Base-by-base conservation (phyloP, 495 filamentous ascomycete genomes). In the Penicillium soppii region DNA sequence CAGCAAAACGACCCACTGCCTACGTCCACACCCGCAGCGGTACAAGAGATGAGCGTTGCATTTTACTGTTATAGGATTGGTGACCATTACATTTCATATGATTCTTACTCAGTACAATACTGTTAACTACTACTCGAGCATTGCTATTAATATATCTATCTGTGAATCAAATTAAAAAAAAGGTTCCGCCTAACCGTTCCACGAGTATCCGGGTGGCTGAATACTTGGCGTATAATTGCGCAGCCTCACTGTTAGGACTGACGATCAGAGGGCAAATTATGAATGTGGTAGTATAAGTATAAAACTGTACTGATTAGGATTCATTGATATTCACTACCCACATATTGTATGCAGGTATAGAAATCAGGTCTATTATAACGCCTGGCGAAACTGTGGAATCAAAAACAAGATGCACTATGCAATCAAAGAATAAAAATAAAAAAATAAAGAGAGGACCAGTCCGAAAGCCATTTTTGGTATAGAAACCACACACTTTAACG, bases 401-500 rank as follows among this genome's bases (percentile, higher is more conserved):
- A n/a, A n/a, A n/a, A n/a, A n/a, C n/a, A n/a, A n/a, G n/a, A n/a
- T n/a, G n/a, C n/a, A n/a, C n/a, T n/a, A n/a, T n/a, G 25, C 38
- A 50, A 42, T 40, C 22, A 43, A 51, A 38, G 42, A 39, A 4
- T 49, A 4, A 17, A 52, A 47, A 39, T 10, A 27, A 16, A 21
- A 40, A 48, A 52, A 43, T 26, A 47, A 47, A 43, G 27, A 9
- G 42, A 42, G 38, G 27, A 12, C 23, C 23, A 30, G 32, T 29
- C 45, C 17, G 26, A 49, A 41, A 41, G 12, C 22, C 23, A 40
- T 23, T 49, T 25, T 52, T 40, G 19, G 12, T 30, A 37, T 37
- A 48, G 52, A 61, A 33, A 63, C 52, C 23, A 47, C 42, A 30
- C 9, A n/a, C 27, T n/a, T 57, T 43, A 62, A 20, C 59, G 59